phyloP scores from a whole-genome alignment of 352 stramenopile species.

The Pythium chondricola region DNA sequence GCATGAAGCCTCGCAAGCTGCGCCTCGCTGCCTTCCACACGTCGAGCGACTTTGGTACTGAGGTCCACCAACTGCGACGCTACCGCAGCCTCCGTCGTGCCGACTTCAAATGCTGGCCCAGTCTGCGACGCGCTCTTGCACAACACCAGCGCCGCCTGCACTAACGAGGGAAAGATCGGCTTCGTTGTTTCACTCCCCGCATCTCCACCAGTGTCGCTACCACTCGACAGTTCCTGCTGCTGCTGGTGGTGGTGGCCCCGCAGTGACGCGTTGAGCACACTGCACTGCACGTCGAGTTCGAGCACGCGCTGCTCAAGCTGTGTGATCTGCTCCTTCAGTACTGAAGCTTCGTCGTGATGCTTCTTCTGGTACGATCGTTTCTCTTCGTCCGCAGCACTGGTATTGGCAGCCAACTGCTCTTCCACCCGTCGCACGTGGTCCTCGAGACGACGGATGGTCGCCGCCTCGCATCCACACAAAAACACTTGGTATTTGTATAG shows the following conservation, averaged over 20 bases:
- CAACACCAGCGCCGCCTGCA: conserved; percentile 16
- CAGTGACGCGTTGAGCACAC: conserved; percentile 7
- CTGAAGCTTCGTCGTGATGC: background rate
- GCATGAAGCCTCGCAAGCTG: conserved; percentile 12
- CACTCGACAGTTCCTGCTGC: background rate
- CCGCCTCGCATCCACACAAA: background rate
- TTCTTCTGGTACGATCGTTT: background rate
- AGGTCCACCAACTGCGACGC: conserved; percentile 23
- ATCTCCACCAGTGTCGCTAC: too few relatives aligned
- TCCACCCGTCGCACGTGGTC: background rate
- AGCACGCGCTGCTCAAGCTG: conserved; percentile 8
- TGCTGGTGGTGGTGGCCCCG: conserved; percentile 2
- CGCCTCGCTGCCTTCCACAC: conserved; percentile 2
- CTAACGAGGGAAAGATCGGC: conserved; percentile 15
- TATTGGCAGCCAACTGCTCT: background rate
- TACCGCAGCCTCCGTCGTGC: conserved; percentile 10
- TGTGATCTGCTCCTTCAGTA: background rate
- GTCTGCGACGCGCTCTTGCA: background rate
- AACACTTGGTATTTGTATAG: background rate
- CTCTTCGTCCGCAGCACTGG: background rate
- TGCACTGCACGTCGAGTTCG: conserved; percentile 14
- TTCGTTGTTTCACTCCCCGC: background rate
- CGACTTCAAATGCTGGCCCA: conserved; percentile 1
- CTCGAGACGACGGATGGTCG: conserved; percentile 1
- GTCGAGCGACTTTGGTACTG: conserved; percentile 1